Evolutionary conservation across 257 asterid species (phyloP).

Genomic region (Scutellaria baicalensis): DNA sequence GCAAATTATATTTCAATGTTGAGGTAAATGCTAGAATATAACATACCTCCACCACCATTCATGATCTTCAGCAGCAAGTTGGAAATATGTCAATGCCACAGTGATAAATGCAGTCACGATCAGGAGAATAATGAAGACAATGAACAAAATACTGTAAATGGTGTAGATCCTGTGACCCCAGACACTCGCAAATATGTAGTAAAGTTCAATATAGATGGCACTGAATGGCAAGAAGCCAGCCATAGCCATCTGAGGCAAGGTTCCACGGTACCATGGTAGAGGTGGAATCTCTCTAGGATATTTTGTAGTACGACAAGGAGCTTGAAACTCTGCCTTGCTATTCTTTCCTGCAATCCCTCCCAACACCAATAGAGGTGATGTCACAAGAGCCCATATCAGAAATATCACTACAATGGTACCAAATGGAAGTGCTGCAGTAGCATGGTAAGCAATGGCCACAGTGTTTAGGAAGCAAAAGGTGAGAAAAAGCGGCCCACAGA

Average conservation of each 20-base stretch:
- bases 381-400: slow-evolving; percentile 83
- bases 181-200: slow-evolving; percentile 84
- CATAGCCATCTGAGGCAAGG: slow-evolving; percentile 93
- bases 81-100: slow-evolving; percentile 83
- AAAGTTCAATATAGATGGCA: slow-evolving; percentile 86
- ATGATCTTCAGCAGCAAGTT: slow-evolving; percentile 93
- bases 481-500: slow-evolving; percentile 77
- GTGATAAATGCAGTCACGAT: slow-evolving; percentile 87
- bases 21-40: not conserved
- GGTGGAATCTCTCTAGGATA: slow-evolving; percentile 83
- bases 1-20: not conserved
- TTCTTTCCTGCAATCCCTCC: slow-evolving; percentile 92
- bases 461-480: slow-evolving; percentile 77
- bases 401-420: slow-evolving; percentile 80
- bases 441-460: slow-evolving; percentile 76
- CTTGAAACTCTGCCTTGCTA: slow-evolving; percentile 83
- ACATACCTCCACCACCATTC: slow-evolving; percentile 98
- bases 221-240: slow-evolving; percentile 94
- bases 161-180: slow-evolving; percentile 97
- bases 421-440: slow-evolving; percentile 86
- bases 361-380: slow-evolving; percentile 72
- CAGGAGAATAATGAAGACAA: slow-evolving; percentile 82
- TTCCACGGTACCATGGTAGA: slow-evolving; percentile 76
- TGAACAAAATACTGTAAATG: slow-evolving; percentile 73
- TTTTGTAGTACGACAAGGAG: slow-evolving; percentile 80